Evolutionary conservation across 192 early-diverging fungal species (phyloP).

Genomic region (Coemansia guatemalensis): DNA sequence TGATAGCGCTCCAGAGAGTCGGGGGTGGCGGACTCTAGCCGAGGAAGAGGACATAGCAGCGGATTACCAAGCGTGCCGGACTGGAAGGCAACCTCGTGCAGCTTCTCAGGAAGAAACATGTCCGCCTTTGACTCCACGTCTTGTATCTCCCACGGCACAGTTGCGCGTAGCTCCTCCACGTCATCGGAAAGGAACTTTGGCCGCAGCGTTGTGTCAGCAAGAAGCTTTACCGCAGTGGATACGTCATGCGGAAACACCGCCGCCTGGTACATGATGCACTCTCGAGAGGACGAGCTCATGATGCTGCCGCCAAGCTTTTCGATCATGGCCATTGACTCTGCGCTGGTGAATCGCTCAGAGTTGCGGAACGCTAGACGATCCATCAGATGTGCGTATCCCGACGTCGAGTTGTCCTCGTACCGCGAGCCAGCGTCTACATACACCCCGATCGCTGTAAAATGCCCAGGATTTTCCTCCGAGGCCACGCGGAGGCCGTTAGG

Average conservation of each 20-base stretch:
- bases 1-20: conserved; percentile 71
- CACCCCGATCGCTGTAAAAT: conserved; percentile 89
- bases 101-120: conserved; percentile 79
- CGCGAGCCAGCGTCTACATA: conserved; percentile 90
- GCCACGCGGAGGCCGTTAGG: conserved; percentile 88
- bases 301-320: conserved; percentile 90
- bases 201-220: conserved; percentile 79
- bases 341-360: conserved; percentile 67
- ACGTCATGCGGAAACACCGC: conserved; percentile 87
- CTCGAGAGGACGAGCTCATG: conserved; percentile 84
- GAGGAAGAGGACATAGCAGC: conserved; percentile 67
- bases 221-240: conserved; percentile 64
- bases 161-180: conserved; percentile 74
- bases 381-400: conserved; percentile 81
- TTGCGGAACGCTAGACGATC: conserved; percentile 94
- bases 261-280: conserved; percentile 95
- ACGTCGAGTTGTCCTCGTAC: conserved; percentile 69
- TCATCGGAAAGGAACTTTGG: conserved; percentile 75
- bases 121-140: conserved; percentile 84
- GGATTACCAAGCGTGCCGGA: conserved; percentile 81
- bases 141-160: conserved; percentile 84
- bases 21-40: conserved; percentile 66
- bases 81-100: conserved; percentile 82
- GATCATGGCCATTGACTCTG: conserved; percentile 70
- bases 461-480: conserved; percentile 76